Base-by-base conservation (phyloP, 2,329 filamentous ascomycete genomes). In the Sclerotinia sclerotiorum region DNA sequence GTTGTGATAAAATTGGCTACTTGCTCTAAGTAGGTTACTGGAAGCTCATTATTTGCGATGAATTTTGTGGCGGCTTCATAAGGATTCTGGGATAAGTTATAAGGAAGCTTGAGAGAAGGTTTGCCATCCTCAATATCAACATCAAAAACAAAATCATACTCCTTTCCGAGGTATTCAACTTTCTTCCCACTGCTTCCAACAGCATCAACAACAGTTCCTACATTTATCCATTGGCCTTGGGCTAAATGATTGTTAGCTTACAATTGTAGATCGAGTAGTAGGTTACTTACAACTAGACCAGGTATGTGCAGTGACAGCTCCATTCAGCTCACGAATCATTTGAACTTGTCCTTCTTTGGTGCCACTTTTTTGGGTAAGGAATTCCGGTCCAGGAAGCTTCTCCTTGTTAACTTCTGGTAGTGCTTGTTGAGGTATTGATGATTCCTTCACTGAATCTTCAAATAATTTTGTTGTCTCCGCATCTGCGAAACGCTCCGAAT, bases 271-370 rank as follows among this genome's bases (percentile, higher is more conserved):
- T 17, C 7, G 51, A 48, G 11, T 21, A n/a, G 5, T 1, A 60
- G 15, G 1, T 46, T 19, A 68, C 73, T 67, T 69, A 73, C 74
- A 65, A 32, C 71, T 70, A 10, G 94, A 96, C 94, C 94, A 98
- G 70, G 92, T 89, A 77, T 98, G 92, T 11, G 94, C 93, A 5
- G 91, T 93, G 42, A 97, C 85, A 64, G 87, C 92, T 57, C 93
- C 93, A 75, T 97, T 89, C 10, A 86, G 82, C 78, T 97, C 91
- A 69, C 86, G 87, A 75, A 97, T 94, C 88, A 97, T 96, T 75
- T 96, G 90, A 6, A 97, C 91, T 77, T 99, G 94, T 0, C 95
- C 95, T 72, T 99, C 95, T 79, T 97, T 97, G n/a, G 92, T 95
- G 4, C 95, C 95, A 0, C 88, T 87, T 73, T 93, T 94, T 67